Evolutionary conservation across 2,329 filamentous ascomycete species (phyloP).

Genomic region (Claviceps fusiformis): DNA sequence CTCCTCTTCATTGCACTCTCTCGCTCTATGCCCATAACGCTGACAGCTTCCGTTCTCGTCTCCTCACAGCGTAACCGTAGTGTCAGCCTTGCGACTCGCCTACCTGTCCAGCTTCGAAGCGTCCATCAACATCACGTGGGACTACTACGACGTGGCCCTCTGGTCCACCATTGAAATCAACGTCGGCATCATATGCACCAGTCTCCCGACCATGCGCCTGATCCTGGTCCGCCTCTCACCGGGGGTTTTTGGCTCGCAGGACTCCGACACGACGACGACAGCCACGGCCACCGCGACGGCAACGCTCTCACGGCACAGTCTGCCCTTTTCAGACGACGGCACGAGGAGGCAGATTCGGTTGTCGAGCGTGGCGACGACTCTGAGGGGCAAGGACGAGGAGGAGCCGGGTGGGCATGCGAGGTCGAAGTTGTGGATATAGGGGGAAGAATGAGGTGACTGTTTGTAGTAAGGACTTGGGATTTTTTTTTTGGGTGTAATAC

Average conservation of each 20-base stretch:
- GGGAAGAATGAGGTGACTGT: no score
- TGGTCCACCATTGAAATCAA: slow-evolving; percentile 20
- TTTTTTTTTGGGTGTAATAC: no score
- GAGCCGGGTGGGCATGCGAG: neutral
- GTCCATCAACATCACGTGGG: slow-evolving; percentile 15
- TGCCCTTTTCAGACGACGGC: neutral
- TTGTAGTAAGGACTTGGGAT: no score
- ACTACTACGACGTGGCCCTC: slow-evolving; percentile 9
- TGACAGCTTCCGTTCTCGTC: no score
- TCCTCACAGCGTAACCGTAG: slow-evolving; percentile 13
- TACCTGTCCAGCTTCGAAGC: slow-evolving; percentile 13
- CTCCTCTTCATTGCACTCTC: no score
- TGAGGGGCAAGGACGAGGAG: neutral
- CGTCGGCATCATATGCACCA: slow-evolving; percentile 18
- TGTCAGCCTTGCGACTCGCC: slow-evolving; percentile 16
- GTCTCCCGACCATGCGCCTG: slow-evolving; percentile 16
- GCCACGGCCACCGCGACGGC: no score
- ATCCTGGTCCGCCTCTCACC: slow-evolving; percentile 7
- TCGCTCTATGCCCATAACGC: neutral
- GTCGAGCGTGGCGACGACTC: neutral
- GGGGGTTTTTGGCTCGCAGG: neutral
- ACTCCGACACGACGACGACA: neutral
- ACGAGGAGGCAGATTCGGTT: slow-evolving; percentile 1
- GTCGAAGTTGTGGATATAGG: neutral
- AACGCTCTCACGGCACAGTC: neutral